These are phyloP conservation scores for Tolypocladium nubicola DNA, from an alignment of 2,329 filamentous ascomycete genomes.

Conservation along the genomic window DNA sequence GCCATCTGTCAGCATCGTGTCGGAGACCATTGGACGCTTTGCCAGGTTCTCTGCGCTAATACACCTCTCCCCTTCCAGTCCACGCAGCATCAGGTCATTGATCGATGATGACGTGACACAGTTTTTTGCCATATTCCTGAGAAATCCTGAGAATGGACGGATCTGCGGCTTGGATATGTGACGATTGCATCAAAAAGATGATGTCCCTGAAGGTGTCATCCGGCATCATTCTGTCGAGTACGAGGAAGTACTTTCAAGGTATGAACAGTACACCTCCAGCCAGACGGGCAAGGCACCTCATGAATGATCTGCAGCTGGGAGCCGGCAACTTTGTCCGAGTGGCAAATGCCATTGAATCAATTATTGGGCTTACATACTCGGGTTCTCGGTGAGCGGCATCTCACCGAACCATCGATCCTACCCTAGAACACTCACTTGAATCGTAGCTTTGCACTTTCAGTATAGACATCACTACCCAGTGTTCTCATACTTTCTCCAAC, in stretches of 20 bases:
- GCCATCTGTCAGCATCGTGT: not conserved
- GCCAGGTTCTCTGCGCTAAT: not conserved
- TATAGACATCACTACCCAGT: not conserved
- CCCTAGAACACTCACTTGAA: not conserved
- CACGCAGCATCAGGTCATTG: not conserved
- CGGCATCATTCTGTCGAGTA: not conserved
- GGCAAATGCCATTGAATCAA: not conserved
- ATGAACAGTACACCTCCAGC: not conserved
- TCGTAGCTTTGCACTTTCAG: not conserved
- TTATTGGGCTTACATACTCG: not conserved
- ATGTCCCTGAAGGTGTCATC: not conserved
- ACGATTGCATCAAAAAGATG: not conserved
- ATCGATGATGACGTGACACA: not conserved
- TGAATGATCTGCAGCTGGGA: not conserved
- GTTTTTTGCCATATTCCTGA: not conserved
- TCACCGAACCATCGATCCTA: not conserved
- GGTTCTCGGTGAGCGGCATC: not conserved
- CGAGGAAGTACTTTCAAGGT: not conserved
- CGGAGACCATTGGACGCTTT: not conserved
- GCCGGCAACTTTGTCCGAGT: not conserved
- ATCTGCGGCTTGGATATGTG: not conserved
- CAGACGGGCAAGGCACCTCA: not conserved
- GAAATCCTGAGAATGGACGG: not conserved
- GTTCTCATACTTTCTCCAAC: too few species aligned
- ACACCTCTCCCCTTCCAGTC: not conserved